A percentile compares a stretch with the other conserved stretches of the same genome.
Conservation (phyloP, 768 basidiomycete species). For the Grammothele lineata region DNA sequence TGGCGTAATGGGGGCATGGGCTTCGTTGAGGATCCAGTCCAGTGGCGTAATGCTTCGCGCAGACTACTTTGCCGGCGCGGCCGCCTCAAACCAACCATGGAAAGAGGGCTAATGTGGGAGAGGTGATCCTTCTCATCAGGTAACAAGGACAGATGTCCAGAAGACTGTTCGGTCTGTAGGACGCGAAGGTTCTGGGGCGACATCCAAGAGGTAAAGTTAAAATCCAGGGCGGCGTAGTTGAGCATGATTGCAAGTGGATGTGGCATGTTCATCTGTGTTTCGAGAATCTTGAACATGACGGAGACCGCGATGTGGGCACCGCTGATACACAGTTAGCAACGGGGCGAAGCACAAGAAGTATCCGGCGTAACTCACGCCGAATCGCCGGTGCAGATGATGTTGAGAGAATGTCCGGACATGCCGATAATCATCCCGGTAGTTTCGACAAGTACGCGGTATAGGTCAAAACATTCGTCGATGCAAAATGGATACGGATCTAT, state of each 20-base stretch:
- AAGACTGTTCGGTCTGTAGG: conserved; percentile 83
- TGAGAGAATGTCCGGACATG: conserved; percentile 79
- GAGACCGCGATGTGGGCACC: conserved; percentile 86
- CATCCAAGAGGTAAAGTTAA: conserved; percentile 99
- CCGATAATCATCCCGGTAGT: conserved; percentile 79
- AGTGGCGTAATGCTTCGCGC: conserved; percentile 23
- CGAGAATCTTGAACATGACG: conserved; percentile 81
- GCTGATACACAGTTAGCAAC: conserved; percentile 36
- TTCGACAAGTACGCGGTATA: conserved; percentile 76
- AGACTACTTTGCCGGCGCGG: conserved; percentile 29
- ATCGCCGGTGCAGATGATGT: conserved; percentile 83
- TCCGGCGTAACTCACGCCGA: conserved; percentile 75
- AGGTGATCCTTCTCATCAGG: conserved; percentile 78
- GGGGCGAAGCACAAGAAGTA: neutral
- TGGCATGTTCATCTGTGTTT: conserved; percentile 54
- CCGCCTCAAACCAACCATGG: conserved; percentile 73
- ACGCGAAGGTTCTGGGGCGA: conserved; percentile 77
- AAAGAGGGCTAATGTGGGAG: conserved; percentile 83
- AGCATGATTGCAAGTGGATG: conserved; percentile 80
- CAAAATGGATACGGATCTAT: conserved; percentile 96
- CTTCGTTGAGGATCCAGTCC: conserved; percentile 13
- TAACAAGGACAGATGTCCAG: conserved; percentile 72
- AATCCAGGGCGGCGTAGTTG: conserved; percentile 90
- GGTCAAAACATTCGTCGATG: conserved; percentile 92
- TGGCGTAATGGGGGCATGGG: conserved; percentile 2